Base-by-base conservation (phyloP, 306 rosid species). In the Sindora glabra region DNA sequence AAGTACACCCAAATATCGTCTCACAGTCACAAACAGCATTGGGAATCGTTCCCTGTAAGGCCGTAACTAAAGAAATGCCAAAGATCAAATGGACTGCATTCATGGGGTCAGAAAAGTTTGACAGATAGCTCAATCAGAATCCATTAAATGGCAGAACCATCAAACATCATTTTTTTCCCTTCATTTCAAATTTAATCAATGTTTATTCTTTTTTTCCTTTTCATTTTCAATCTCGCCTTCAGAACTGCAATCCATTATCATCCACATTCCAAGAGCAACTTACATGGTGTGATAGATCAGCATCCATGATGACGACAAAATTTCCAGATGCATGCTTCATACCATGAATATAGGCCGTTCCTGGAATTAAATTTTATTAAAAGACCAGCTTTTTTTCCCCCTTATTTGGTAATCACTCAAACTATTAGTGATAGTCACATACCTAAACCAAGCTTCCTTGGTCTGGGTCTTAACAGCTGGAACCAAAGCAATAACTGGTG, bases 301-400 rank as follows among this genome's bases (percentile, higher is more conserved):
- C 98, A 76, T 92, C 96, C 96, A 88, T 86, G 74, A 92, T 92
- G 48, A 88, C 90, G 63, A 88, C 86, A 78, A 88, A 92, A 82
- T 92, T 78, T 23, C 98, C 96, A 59, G 95, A 76, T 39, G 95
- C 98, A 83, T 88, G 95, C 82, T 88, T 86, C 78, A 92, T 72
- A 42, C 96, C 96, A 80, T 92, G 96, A 74, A 79, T 68, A 46
- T 88, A 92, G 65, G 95, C 98, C 71, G 96, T 88, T 71, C 98
- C 98, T 92, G 84, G 71, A 79, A 75, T 75, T 19, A 21, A 61
- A 56, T 55, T 60, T 26, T 21, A 62, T 76, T 77, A 77, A n/a
- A 34, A 37, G 26, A 40, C 40, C 48, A 65, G 56, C 39, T 68
- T 64, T 29, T 64, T 29, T 37, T 54, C 37, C n/a, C n/a, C n/a